Base-by-base conservation (phyloP, 208 protist species). In the Leishmania tarentolae region DNA sequence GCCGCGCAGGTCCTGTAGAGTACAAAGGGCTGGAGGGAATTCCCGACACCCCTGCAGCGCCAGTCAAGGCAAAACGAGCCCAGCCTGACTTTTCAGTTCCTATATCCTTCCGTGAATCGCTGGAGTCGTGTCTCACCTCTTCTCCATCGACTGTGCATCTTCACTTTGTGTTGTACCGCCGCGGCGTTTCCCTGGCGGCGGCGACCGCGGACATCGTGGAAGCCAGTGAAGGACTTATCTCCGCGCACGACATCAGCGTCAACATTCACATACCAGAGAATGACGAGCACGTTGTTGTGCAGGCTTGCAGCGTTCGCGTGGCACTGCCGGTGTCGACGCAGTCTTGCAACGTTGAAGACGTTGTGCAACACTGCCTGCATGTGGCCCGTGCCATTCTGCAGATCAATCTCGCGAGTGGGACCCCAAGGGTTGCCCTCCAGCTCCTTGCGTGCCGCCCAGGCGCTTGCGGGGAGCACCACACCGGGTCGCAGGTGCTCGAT, bases 101-200 rank as follows among this genome's bases (percentile, higher is more conserved):
- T 0, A 24, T 44, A 3, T 82, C 82, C 8, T 85, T 85, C 15
- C 57, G 61, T 35, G 72, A 70, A 5, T 82, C 77, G 13, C 72
- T 85, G 31, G 82, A 82, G 44, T 28, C 59, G 24, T 78, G 73
- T 69, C 72, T 85, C 35, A 46, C 46, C 52, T 37, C 53, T 11
- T 28, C 5, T 7, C 70, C 76, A 35, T 56, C 44, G 1, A 79
- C 37, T 21, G 87, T 88, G 50, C 82, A 87, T 78, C n/a, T 96
- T 13, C 90, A 95, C 76, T 90, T 90, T 66, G 88, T 96, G 53
- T 80, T 96, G 35, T 92, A 92, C 83, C 90, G 90, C 46, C 65
- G 87, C n/a, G 81, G 75, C 1, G 56, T 92, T 5, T 83, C 91
- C 21, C 83, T 95, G 57, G 31, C 53, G 42, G 79, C 83, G 7